Conservation (phyloP, 2,329 filamentous ascomycete genomes). For the Diaporthe sp. region DNA sequence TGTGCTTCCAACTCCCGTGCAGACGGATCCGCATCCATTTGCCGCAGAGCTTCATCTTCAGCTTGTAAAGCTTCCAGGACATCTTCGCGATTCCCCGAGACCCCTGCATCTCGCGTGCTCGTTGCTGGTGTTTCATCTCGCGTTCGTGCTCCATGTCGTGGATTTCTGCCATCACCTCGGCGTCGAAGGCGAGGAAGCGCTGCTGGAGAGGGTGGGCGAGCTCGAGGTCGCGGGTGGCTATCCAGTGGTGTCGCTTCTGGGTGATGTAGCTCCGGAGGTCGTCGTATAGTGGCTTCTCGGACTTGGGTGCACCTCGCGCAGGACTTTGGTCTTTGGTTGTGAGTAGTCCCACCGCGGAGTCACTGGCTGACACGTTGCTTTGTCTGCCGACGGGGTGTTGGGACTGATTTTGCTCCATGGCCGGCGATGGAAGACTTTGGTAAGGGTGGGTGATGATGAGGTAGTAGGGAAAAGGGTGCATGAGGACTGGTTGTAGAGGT, state of each 20-base stretch:
- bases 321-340: neutral
- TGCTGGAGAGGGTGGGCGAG: neutral
- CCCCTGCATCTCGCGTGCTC: neutral
- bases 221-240: neutral
- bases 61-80: neutral
- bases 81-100: neutral
- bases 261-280: neutral
- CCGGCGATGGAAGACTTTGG: neutral
- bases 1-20: neutral
- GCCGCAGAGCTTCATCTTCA: neutral
- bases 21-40: neutral
- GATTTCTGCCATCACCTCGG: neutral
- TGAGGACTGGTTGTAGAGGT: neutral
- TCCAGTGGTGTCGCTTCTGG: neutral
- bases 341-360: neutral
- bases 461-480: too few species aligned
- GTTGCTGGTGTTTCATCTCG: neutral
- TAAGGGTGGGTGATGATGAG: neutral
- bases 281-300: neutral
- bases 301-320: accelerated
- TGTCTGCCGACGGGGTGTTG: too few species aligned
- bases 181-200: neutral
- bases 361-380: neutral
- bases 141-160: neutral
- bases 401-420: neutral